phyloP scores from a whole-genome alignment of 805 yeast species.

The Saccharomycopsis capsularis region DNA sequence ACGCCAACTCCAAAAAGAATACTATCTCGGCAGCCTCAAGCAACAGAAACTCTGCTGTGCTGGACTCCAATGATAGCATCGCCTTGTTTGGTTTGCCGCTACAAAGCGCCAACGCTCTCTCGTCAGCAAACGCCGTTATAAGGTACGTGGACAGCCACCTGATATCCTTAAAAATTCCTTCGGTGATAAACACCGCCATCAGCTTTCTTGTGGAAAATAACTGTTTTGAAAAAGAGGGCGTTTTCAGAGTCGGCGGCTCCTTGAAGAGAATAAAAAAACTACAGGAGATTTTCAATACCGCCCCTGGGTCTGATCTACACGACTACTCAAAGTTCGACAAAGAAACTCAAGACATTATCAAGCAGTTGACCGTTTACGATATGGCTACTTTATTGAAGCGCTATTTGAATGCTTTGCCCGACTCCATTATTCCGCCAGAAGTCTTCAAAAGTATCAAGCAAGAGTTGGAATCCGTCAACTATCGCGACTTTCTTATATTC shows the following conservation, averaged over 20 bases:
- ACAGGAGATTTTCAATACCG: constrained; percentile 72
- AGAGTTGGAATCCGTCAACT: constrained; percentile 11
- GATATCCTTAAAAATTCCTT: constrained; percentile 10
- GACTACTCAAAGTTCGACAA: no score
- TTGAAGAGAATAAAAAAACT: constrained; percentile 79
- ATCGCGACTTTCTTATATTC: constrained; percentile 12
- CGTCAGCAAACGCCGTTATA: not conserved
- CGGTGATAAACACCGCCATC: constrained; percentile 12
- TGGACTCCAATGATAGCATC: not conserved
- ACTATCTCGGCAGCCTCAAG: constrained; percentile 4
- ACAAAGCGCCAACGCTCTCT: constrained; percentile 1
- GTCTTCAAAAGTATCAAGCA: constrained; percentile 24
- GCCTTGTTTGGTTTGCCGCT: constrained; percentile 12
- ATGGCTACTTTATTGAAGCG: constrained; percentile 88
- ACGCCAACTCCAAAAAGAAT: not conserved
- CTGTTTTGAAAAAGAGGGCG: constrained; percentile 72
- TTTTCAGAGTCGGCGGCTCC: constrained; percentile 91
- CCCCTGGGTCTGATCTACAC: constrained; percentile 41
- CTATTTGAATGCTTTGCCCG: constrained; percentile 80
- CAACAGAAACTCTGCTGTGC: not conserved
- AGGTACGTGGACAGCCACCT: not conserved
- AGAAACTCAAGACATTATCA: not conserved
- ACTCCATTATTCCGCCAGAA: constrained; percentile 70
- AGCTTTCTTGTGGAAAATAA: constrained; percentile 14
- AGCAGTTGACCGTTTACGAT: constrained; percentile 64